These are phyloP conservation scores for Yamadazyma buinensis DNA, from an alignment of 1,139 yeast species.

Conservation along the genomic window DNA sequence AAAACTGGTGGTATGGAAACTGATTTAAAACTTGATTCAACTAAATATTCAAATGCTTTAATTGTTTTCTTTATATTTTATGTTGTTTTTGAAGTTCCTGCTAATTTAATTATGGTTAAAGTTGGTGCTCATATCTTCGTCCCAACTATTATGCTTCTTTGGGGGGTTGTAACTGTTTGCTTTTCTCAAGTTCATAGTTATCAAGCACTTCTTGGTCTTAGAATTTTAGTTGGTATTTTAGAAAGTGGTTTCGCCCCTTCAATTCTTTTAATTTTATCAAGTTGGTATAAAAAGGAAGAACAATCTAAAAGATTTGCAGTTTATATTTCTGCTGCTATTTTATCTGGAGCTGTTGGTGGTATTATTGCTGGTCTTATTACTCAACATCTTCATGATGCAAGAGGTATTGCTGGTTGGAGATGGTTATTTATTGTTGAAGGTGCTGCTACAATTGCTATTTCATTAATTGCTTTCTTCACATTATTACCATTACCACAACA, in stretches of 20 bases:
- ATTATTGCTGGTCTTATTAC: constrained; percentile 20
- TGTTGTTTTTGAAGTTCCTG: constrained; percentile 26
- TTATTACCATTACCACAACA: constrained; percentile 14
- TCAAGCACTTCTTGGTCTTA: constrained; percentile 17
- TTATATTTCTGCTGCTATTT: constrained; percentile 21
- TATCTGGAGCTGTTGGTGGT: constrained; percentile 15
- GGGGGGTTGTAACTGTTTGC: constrained; percentile 21
- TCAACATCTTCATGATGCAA: constrained; percentile 17
- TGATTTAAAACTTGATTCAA: constrained; percentile 20
- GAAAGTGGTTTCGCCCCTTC: constrained; percentile 26
- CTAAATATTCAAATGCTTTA: constrained; percentile 22
- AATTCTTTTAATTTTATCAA: constrained; percentile 21
- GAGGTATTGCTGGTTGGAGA: constrained; percentile 30
- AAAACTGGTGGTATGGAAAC: constrained; percentile 21
- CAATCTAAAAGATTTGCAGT: constrained; percentile 19
- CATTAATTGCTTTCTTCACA: constrained; percentile 20
- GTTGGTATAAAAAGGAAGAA: constrained; percentile 21
- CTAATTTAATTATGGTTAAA: constrained; percentile 25
- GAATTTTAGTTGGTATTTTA: constrained; percentile 22
- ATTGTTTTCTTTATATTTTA: constrained; percentile 24
- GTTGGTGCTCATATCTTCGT: constrained; percentile 27
- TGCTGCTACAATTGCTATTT: constrained; percentile 24
- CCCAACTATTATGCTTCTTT: constrained; percentile 23
- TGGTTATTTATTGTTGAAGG: constrained; percentile 38
- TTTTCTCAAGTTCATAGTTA: constrained; percentile 16